A percentile compares a stretch with the other conserved stretches of the same genome.
Conservation (phyloP, 2,329 filamentous ascomycete genomes). For the Microsporum ferrugineum region DNA sequence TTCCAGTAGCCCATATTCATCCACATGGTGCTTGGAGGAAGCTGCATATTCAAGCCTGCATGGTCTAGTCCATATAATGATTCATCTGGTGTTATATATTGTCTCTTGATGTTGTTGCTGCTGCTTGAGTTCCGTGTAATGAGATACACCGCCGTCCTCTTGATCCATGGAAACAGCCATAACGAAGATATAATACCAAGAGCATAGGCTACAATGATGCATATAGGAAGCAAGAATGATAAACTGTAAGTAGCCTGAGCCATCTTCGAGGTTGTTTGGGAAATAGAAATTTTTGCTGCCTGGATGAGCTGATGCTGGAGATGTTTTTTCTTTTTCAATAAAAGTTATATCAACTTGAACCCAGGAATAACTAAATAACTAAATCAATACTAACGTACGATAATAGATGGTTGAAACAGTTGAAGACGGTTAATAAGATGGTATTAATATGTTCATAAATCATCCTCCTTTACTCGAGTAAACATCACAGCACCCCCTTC, state of each 20-base stretch:
- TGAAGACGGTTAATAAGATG: too few species aligned
- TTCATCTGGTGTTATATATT: neutral
- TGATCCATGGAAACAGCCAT: neutral
- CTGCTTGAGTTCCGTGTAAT: neutral
- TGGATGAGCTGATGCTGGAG: too few species aligned
- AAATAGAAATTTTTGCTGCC: neutral
- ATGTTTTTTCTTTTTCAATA: too few species aligned
- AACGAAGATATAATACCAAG: neutral
- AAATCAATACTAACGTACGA: too few species aligned
- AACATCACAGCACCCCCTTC: constrained; percentile 9
- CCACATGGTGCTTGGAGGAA: constrained; percentile 45
- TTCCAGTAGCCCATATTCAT: constrained; percentile 55
- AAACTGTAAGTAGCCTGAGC: neutral
- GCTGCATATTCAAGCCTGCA: constrained; percentile 43
- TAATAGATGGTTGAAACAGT: neutral
- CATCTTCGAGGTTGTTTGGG: neutral
- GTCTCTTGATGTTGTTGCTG: neutral
- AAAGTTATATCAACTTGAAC: too few species aligned
- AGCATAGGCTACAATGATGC: neutral
- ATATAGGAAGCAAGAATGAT: neutral
- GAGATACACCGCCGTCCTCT: neutral
- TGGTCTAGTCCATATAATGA: constrained; percentile 42
- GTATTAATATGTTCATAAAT: neutral
- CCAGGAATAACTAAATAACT: too few species aligned
- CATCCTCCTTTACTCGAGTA: constrained; percentile 1